Evolutionary conservation across 2,329 filamentous ascomycete genomes (phyloP).

Genomic region (Leptographium radiaticola): DNA sequence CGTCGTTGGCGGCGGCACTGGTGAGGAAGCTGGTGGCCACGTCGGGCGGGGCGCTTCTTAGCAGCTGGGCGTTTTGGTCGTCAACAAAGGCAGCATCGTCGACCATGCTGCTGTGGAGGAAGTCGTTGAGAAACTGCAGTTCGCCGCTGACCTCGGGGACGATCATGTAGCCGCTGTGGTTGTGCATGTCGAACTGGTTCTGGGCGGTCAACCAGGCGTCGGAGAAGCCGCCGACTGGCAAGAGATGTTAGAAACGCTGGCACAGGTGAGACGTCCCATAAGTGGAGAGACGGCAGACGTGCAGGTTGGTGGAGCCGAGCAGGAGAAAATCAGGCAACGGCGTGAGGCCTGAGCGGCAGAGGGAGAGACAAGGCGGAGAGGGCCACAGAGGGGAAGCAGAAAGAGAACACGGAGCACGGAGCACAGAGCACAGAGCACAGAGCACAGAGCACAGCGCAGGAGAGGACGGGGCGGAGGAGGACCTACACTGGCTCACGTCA

Average conservation of each 20-base stretch:
- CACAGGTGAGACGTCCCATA: neutral
- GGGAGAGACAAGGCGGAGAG: no score
- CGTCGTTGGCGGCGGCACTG: slow-evolving; percentile 16
- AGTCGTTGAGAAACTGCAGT: slow-evolving; percentile 93
- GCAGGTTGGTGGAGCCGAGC: neutral
- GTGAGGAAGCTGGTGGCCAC: slow-evolving; percentile 36
- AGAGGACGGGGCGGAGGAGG: neutral
- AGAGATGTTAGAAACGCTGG: neutral
- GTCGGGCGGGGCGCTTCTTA: slow-evolving; percentile 29
- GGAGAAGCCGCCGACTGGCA: slow-evolving; percentile 60
- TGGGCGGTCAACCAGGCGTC: slow-evolving; percentile 71
- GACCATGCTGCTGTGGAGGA: slow-evolving; percentile 79
- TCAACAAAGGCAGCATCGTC: slow-evolving; percentile 68
- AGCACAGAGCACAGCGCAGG: neutral
- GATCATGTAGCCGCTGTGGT: slow-evolving; percentile 91
- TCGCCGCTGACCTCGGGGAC: slow-evolving; percentile 85
- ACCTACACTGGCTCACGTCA: slow-evolving; percentile 63
- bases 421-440: neutral
- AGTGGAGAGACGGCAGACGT: slow-evolving; percentile 1
- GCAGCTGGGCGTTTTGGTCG: slow-evolving; percentile 38
- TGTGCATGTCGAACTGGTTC: slow-evolving; percentile 87
- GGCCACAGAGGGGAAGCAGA: no score
- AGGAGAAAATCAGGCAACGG: no score
- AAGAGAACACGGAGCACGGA: neutral
- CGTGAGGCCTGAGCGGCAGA: no score